Base-by-base conservation (phyloP, 805 yeast genomes). In the Pachysolen tannophilus region DNA sequence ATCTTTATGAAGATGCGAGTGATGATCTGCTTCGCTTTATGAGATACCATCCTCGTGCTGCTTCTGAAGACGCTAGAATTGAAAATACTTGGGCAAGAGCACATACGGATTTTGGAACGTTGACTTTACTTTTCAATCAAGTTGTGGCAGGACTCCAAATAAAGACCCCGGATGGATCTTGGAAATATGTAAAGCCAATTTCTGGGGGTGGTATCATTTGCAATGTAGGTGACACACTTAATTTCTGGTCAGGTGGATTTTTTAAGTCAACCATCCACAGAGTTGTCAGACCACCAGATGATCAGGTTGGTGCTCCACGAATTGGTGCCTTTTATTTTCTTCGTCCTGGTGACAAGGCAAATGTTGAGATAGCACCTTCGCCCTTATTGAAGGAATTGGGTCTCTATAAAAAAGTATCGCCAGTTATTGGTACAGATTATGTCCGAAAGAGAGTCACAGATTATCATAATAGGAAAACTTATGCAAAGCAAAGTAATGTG, bases 101-200 rank as follows among this genome's bases (percentile, higher is more conserved):
- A 2, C 64, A 59, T 41, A 58, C 64, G 4, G 64, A 59, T 38
- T 54, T 58, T 37, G 64, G 63, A 3, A 50, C 55, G n/a, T 46
- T 59, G 31, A 58, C 64, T 4, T 46, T 59, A 15, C 43, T 59
- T 15, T 58, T 45, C 45, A 55, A 56, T 38, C 64, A 59, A 40
- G 53, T 53, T 5, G 63, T 59, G 5, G 60, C 60, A 2, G 63
- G 61, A 4, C 48, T 59, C 18, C 64, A 59, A 33, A 54, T 58
- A 27, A 53, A 50, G 35, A 60, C 56, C 41, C 36, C 49, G 15
- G 41, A 47, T 26, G 64, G 61, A 1, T 40, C 44, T 7, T 59
- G 64, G 64, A 53, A 55, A 39, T 57, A 56, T 39, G 59, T 59
- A 19, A 50, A 48, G 35, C 64, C 62, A 2, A 57, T 53, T 6